phyloP scores from a whole-genome alignment of 345 rosid genomes.

The Gossypium raimondii region DNA sequence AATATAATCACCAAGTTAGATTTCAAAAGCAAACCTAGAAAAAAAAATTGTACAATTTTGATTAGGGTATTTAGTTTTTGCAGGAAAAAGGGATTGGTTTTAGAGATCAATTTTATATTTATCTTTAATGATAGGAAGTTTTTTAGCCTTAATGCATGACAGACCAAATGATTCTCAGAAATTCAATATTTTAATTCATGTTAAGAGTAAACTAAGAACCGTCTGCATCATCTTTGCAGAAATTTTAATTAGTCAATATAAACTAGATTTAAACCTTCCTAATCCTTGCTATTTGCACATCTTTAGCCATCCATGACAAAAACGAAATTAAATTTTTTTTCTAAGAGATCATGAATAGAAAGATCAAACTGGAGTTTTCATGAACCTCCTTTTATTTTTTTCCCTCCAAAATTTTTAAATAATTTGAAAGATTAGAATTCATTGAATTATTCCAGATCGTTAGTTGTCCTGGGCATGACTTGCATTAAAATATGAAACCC shows the following conservation, averaged over 20 bases:
- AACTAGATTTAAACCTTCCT: not conserved
- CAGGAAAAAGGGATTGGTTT: not conserved
- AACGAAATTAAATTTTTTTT: not conserved
- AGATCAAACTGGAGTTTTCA: not conserved
- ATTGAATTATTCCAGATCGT: slow-evolving; percentile 26
- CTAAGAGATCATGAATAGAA: slow-evolving; percentile 7
- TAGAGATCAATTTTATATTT: not conserved
- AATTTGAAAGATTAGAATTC: slow-evolving; percentile 13
- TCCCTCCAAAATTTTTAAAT: not conserved
- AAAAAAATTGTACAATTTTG: too few relatives aligned
- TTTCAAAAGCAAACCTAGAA: too few relatives aligned
- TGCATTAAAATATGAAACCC: slow-evolving; percentile 23
- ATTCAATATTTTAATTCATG: slow-evolving; percentile 17
- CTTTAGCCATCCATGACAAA: slow-evolving; percentile 16
- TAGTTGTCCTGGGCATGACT: slow-evolving; percentile 25
- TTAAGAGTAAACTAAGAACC: not conserved
- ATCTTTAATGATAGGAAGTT: slow-evolving; percentile 32
- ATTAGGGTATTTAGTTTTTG: not conserved
- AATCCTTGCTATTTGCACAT: slow-evolving; percentile 27
- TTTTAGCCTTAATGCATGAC: slow-evolving; percentile 14
- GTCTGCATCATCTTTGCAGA: slow-evolving; percentile 14
- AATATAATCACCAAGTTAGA: too few relatives aligned
- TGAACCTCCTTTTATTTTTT: too few relatives aligned
- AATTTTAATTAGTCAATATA: not conserved
- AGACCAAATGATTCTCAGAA: slow-evolving; percentile 19